A percentile compares a stretch with the other conserved stretches of the same genome.
Evolutionary conservation across 805 yeast genomes (phyloP).

Genomic region (Sugiyamaella smithiae): DNA sequence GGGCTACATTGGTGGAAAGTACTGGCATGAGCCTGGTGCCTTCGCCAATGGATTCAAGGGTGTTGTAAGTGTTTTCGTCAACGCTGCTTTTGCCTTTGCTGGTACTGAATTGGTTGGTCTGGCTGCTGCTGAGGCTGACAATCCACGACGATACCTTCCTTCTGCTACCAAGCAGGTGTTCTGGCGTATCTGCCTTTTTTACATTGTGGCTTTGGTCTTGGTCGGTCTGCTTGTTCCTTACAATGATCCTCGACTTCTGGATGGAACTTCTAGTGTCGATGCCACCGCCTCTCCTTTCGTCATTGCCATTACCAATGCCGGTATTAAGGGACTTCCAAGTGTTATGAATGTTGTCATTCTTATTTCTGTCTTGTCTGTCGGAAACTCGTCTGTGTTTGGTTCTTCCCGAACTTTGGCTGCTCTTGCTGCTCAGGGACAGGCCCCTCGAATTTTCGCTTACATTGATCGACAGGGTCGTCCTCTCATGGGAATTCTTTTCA

Average conservation of each 20-base stretch:
- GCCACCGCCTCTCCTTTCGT: conserved; percentile 70
- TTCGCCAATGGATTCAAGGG: conserved; percentile 64
- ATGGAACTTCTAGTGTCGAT: conserved; percentile 48
- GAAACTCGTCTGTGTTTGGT: conserved; percentile 65
- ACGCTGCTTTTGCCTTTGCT: conserved; percentile 73
- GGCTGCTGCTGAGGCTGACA: conserved; percentile 70
- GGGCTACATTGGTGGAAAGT: conserved; percentile 22
- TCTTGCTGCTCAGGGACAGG: conserved; percentile 60
- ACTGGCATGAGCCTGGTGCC: conserved; percentile 55
- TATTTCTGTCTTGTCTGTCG: conserved; percentile 67
- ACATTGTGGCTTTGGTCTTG: conserved; percentile 52
- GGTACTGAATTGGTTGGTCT: conserved; percentile 72
- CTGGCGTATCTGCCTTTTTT: conserved; percentile 72
- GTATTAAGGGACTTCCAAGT: conserved; percentile 63
- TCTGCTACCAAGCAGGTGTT: conserved; percentile 75
- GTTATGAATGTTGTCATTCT: conserved; percentile 67
- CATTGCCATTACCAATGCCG: conserved; percentile 61
- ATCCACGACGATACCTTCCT: conserved; percentile 66
- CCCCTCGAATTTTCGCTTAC: conserved; percentile 57
- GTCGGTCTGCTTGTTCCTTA: conserved; percentile 69
- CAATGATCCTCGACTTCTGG: conserved; percentile 46
- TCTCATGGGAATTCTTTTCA: conserved; percentile 50
- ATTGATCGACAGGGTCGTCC: conserved; percentile 74
- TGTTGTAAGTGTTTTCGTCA: conserved; percentile 60
- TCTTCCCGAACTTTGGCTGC: conserved; percentile 66